Percentiles rank a stretch among this genome's conserved stretches.
These are phyloP conservation scores for Blastobotrys petasosporus DNA, from an alignment of 1,139 yeast species.

Conservation along the genomic window DNA sequence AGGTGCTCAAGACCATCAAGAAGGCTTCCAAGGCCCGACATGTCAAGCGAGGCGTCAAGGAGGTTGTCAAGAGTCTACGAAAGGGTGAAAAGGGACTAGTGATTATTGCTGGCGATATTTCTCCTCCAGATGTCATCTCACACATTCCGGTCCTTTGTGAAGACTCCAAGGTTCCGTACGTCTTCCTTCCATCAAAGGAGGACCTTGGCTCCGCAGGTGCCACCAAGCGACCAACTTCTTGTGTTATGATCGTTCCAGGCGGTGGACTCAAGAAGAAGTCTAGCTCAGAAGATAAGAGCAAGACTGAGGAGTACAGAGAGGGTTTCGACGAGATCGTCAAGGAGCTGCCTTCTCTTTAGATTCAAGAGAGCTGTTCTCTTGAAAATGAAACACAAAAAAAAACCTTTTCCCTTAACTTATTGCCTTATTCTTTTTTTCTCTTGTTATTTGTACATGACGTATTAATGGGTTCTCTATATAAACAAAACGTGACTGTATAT, in stretches of 20 bases:
- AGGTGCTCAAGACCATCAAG: slow-evolving; percentile 90
- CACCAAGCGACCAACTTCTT: slow-evolving; percentile 97
- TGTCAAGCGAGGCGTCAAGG: slow-evolving; percentile 98
- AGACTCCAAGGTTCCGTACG: slow-evolving; percentile 82
- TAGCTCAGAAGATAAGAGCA: slow-evolving; percentile 56
- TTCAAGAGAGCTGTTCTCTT: not conserved
- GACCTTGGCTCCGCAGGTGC: slow-evolving; percentile 99
- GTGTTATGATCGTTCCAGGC: slow-evolving; percentile 96
- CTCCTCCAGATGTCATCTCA: slow-evolving; percentile 94
- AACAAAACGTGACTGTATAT: not conserved
- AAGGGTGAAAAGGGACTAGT: slow-evolving; percentile 98
- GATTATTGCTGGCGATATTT: slow-evolving; percentile 94
- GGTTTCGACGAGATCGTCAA: slow-evolving; percentile 88
- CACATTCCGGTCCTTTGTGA: slow-evolving; percentile 97
- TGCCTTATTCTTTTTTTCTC: not conserved
- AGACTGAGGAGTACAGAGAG: slow-evolving; percentile 84
- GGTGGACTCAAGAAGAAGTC: slow-evolving; percentile 76
- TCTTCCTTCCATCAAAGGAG: slow-evolving; percentile 94
- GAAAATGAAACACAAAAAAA: not conserved
- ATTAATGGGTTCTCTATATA: not conserved
- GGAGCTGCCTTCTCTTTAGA: slow-evolving; percentile 47
- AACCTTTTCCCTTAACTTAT: not conserved
- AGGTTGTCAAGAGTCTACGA: slow-evolving; percentile 94
- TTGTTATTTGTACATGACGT: not conserved
- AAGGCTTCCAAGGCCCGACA: slow-evolving; percentile 97